Evolutionary conservation across 2,329 filamentous ascomycete genomes (phyloP).

Genomic region (Exophiala aquamarina): DNA sequence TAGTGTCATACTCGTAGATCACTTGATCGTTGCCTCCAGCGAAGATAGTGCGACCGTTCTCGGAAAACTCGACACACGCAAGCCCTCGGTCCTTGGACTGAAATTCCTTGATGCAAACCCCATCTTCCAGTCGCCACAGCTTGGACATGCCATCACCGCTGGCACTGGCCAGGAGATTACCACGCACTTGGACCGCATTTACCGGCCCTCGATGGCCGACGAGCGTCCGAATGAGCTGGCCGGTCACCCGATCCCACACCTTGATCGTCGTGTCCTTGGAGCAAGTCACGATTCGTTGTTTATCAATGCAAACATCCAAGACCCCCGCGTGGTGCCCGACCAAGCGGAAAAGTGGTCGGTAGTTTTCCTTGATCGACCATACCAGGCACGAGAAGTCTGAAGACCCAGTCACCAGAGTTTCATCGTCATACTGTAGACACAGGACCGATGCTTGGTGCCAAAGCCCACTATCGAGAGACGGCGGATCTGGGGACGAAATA

Average conservation of each 20-base stretch:
- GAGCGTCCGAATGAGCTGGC: constrained; percentile 72
- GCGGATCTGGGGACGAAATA: constrained; percentile 45
- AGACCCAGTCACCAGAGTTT: constrained; percentile 91
- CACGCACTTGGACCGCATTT: constrained; percentile 92
- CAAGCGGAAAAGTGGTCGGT: constrained; percentile 76
- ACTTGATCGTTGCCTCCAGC: constrained; percentile 94
- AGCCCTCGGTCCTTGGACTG: constrained; percentile 86
- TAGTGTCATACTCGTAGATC: constrained; percentile 94
- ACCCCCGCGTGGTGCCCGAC: constrained; percentile 81
- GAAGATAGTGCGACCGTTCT: constrained; percentile 89
- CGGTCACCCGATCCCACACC: constrained; percentile 85
- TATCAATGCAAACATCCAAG: constrained; percentile 89
- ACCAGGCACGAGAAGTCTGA: constrained; percentile 91
- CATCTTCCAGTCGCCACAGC: constrained; percentile 91
- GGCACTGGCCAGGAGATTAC: constrained; percentile 88
- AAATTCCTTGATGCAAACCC: constrained; percentile 87
- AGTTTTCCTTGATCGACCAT: constrained; percentile 78
- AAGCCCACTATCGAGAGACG: constrained; percentile 20
- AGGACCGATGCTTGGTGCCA: constrained; percentile 92
- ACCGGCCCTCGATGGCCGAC: constrained; percentile 87
- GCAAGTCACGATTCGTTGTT: constrained; percentile 91
- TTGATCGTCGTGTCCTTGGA: constrained; percentile 94
- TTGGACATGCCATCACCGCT: constrained; percentile 91
- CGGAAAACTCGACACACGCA: constrained; percentile 92
- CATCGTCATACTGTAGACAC: constrained; percentile 90